Evolutionary conservation across 1,139 yeast species (phyloP).

Genomic region (Yamadazyma sp.): DNA sequence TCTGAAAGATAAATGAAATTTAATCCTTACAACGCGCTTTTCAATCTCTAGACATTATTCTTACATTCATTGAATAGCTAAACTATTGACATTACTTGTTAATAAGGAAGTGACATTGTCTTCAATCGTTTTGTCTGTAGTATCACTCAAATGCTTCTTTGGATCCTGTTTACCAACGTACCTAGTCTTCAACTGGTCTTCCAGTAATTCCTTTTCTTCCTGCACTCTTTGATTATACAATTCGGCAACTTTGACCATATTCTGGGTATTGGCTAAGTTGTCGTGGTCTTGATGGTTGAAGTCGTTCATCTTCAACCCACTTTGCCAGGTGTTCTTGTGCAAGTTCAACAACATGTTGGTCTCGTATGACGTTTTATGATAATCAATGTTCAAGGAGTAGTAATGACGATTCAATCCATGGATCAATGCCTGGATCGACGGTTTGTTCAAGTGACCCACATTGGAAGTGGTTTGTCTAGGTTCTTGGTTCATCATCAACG

Average conservation of each 20-base stretch:
- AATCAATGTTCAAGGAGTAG: constrained; percentile 92
- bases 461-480: constrained; percentile 98
- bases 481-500: constrained; percentile 94
- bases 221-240: constrained; percentile 87
- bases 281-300: constrained; percentile 76
- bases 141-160: constrained; percentile 90
- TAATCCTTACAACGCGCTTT: no score
- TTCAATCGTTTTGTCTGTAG: constrained; percentile 83
- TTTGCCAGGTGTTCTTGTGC: constrained; percentile 96
- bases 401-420: constrained; percentile 98
- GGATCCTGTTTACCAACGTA: constrained; percentile 99
- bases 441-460: constrained; percentile 92
- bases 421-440: constrained; percentile 95
- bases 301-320: constrained; percentile 79
- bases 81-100: constrained; percentile 86
- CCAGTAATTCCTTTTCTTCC: constrained; percentile 86
- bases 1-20: no score
- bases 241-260: constrained; percentile 87
- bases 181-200: constrained; percentile 89
- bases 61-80: constrained; percentile 61
- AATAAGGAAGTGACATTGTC: constrained; percentile 85
- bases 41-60: background rate
- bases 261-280: constrained; percentile 70
- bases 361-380: constrained; percentile 89
- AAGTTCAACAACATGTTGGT: constrained; percentile 91